A percentile compares a stretch with the other conserved stretches of the same genome.
Conservation (phyloP, 371 early-diverging fungal species). For the Lichtheimia hyalospora region DNA sequence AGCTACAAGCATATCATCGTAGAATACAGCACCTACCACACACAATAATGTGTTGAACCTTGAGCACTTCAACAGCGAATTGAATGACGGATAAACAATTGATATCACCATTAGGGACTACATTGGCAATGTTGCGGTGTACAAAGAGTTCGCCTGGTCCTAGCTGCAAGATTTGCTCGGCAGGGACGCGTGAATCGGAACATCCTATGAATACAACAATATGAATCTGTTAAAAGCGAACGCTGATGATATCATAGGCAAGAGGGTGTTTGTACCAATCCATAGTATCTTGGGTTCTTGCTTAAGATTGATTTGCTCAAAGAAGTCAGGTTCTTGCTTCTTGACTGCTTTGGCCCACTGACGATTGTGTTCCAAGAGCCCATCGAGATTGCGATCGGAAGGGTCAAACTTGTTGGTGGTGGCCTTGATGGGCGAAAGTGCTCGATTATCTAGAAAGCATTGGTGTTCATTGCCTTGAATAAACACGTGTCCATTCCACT, state of each 20-base stretch:
- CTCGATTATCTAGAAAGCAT: no score
- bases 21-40: conserved; percentile 55
- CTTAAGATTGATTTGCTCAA: conserved; percentile 53
- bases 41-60: conserved; percentile 90
- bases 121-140: conserved; percentile 95
- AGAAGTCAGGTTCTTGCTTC: conserved; percentile 34
- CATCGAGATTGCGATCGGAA: conserved; percentile 22
- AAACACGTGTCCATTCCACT: no score
- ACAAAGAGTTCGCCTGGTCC: conserved; percentile 91
- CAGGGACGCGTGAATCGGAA: conserved; percentile 90
- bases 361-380: conserved; percentile 30
- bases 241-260: no score
- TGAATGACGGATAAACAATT: conserved; percentile 86
- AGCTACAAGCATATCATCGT: background rate
- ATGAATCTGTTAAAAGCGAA: no score
- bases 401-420: conserved; percentile 26
- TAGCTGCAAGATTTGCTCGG: conserved; percentile 59
- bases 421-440: no score
- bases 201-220: no score
- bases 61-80: conserved; percentile 88
- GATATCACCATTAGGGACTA: conserved; percentile 74
- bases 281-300: conserved; percentile 91
- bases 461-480: no score
- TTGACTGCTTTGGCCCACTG: conserved; percentile 37
- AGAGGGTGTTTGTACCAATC: conserved; percentile 81